Conservation (phyloP, 306 rosid genomes). For the Inga oerstediana region DNA sequence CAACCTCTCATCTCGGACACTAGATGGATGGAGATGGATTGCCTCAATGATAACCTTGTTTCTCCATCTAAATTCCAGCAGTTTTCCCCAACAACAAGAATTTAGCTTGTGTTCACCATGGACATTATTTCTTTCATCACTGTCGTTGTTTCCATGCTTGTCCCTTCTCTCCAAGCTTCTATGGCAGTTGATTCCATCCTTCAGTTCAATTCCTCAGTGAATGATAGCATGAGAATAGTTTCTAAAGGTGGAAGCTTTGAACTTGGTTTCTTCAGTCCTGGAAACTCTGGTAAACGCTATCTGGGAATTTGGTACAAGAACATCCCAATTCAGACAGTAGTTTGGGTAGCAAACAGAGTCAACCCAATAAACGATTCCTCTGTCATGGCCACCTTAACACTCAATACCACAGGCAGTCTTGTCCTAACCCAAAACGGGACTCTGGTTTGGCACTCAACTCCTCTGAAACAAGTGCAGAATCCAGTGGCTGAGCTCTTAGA, state of each 20-base stretch:
- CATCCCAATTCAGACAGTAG: slow-evolving; percentile 26
- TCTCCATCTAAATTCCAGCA: not conserved
- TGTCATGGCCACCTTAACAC: slow-evolving; percentile 7
- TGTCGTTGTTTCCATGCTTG: not conserved
- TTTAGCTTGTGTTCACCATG: not conserved
- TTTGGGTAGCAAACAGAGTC: slow-evolving; percentile 57
- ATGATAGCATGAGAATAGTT: slow-evolving; percentile 15
- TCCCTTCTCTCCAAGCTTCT: not conserved
- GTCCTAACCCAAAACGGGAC: not conserved
- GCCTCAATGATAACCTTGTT: not conserved
- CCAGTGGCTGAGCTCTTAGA: slow-evolving; percentile 36
- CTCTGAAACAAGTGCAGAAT: not conserved
- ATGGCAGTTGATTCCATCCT: slow-evolving; percentile 28
- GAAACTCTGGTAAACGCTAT: slow-evolving; percentile 33
- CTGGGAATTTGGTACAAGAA: slow-evolving; percentile 54
- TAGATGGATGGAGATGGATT: not conserved
- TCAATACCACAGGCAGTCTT: slow-evolving; percentile 7
- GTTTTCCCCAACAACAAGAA: not conserved
- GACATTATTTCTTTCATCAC: not conserved
- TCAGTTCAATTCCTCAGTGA: slow-evolving; percentile 10
- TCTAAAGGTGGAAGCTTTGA: slow-evolving; percentile 39
- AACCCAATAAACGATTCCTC: slow-evolving; percentile 29
- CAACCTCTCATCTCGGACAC: not conserved
- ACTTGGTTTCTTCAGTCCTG: slow-evolving; percentile 55
- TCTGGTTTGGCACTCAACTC: slow-evolving; percentile 24